phyloP scores from a whole-genome alignment of 768 basidiomycete genomes.

The Termitomyces titanicus region DNA sequence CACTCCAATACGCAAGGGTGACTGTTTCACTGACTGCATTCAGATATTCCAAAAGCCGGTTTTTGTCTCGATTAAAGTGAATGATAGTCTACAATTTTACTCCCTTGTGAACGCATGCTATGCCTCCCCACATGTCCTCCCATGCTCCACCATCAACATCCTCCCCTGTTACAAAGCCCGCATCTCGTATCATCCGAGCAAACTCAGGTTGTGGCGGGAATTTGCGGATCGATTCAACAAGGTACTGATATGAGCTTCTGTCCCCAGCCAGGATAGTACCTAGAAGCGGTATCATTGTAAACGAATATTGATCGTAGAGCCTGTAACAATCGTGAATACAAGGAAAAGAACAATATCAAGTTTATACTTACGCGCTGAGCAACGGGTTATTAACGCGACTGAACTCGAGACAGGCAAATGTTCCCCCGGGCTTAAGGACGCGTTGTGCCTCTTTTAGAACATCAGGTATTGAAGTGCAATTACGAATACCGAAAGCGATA shows the following conservation, averaged over 20 bases:
- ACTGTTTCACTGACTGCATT: not conserved
- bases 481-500: conserved; percentile 97
- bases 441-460: conserved; percentile 89
- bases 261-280: conserved; percentile 98
- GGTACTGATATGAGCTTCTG: conserved; percentile 92
- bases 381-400: conserved; percentile 89
- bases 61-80: not conserved
- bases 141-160: conserved; percentile 82
- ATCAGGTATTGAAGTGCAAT: conserved; percentile 89
- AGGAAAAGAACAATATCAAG: not conserved
- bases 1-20: too few relatives aligned
- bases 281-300: conserved; percentile 89
- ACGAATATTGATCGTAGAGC: conserved; percentile 92
- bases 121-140: conserved; percentile 83
- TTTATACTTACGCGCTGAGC: conserved; percentile 67
- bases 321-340: conserved; percentile 36
- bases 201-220: conserved; percentile 90
- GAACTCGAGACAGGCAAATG: conserved; percentile 95
- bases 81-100: conserved; percentile 59
- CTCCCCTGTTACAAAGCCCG: conserved; percentile 73
- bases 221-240: conserved; percentile 94
- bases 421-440: conserved; percentile 94
- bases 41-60: too few relatives aligned
- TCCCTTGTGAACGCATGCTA: conserved; percentile 81
- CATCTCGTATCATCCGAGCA: conserved; percentile 82